Percentiles rank a stretch among this genome's conserved stretches.
Evolutionary conservation across 1,284 basidiomycete genomes (phyloP).

Genomic region (Boletellus deceptivus): DNA sequence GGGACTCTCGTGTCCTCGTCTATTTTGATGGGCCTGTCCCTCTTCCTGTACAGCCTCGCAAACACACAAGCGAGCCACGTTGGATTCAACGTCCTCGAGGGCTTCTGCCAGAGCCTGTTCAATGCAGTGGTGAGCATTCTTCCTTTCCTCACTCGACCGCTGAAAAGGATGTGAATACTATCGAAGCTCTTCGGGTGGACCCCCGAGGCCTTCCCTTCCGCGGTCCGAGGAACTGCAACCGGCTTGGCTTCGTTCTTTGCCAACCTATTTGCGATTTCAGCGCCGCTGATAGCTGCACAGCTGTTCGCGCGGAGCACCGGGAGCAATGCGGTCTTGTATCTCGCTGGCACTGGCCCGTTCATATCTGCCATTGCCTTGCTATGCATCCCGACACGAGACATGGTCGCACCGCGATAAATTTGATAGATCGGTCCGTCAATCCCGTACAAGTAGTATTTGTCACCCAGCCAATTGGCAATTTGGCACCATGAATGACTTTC

Average conservation of each 20-base stretch:
- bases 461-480: too few species aligned
- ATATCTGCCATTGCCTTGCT: slow-evolving; percentile 6
- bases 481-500: too few species aligned
- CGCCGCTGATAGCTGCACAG: slow-evolving; percentile 9
- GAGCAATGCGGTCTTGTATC: slow-evolving; percentile 11
- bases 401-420: slow-evolving; percentile 13
- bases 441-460: too few species aligned
- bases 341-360: slow-evolving; percentile 14
- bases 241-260: slow-evolving; percentile 10
- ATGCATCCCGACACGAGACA: slow-evolving; percentile 14
- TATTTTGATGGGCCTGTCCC: slow-evolving; percentile 1
- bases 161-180: background rate
- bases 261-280: slow-evolving; percentile 4
- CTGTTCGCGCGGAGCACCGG: slow-evolving; percentile 10
- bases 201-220: slow-evolving; percentile 17
- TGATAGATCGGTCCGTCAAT: too few species aligned
- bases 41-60: slow-evolving; percentile 15
- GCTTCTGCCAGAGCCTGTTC: slow-evolving; percentile 18
- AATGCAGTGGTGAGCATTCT: slow-evolving; percentile 3
- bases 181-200: slow-evolving; percentile 19
- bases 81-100: slow-evolving; percentile 14
- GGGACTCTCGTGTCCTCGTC: slow-evolving; percentile 19
- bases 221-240: slow-evolving; percentile 16
- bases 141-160: background rate
- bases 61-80: slow-evolving; percentile 17